Percentiles rank a stretch among this genome's conserved stretches.
Conservation (phyloP, 2,329 filamentous ascomycete species). For the Salinomyces thailandicus region DNA sequence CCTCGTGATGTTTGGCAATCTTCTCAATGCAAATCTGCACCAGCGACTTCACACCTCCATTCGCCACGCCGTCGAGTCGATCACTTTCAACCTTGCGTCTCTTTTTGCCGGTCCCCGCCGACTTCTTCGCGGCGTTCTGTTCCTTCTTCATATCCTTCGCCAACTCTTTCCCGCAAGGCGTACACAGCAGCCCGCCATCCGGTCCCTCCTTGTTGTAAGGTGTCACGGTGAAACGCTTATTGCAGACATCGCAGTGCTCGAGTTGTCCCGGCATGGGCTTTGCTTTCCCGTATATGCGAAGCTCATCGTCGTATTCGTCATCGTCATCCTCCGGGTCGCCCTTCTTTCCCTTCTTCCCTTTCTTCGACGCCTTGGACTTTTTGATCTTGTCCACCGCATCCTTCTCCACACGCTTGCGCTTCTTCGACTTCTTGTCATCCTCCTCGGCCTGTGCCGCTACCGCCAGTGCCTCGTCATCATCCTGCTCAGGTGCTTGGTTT, state of each 20-base stretch:
- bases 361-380: slow-evolving; percentile 33
- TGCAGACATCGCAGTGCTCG: slow-evolving; percentile 76
- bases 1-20: slow-evolving; percentile 52
- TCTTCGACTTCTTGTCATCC: slow-evolving; percentile 36
- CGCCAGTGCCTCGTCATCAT: slow-evolving; percentile 19
- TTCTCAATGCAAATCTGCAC: slow-evolving; percentile 55
- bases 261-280: slow-evolving; percentile 69
- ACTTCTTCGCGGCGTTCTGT: slow-evolving; percentile 49
- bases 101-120: slow-evolving; percentile 47
- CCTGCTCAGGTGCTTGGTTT: slow-evolving; percentile 21
- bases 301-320: slow-evolving; percentile 36
- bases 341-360: slow-evolving; percentile 32
- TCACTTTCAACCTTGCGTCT: slow-evolving; percentile 74
- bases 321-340: slow-evolving; percentile 36
- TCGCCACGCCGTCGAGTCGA: slow-evolving; percentile 63
- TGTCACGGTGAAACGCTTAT: slow-evolving; percentile 85
- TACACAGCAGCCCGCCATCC: slow-evolving; percentile 76
- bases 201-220: slow-evolving; percentile 75
- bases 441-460: slow-evolving; percentile 27
- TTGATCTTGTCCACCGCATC: slow-evolving; percentile 32
- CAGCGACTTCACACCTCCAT: slow-evolving; percentile 57
- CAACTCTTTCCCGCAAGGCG: slow-evolving; percentile 65
- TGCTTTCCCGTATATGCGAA: slow-evolving; percentile 45
- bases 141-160: slow-evolving; percentile 54
- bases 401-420: slow-evolving; percentile 48